A percentile compares a stretch with the other conserved stretches of the same genome.
Conservation (phyloP, 2,329 filamentous ascomycete genomes). For the Arthrobotrys sinensis region DNA sequence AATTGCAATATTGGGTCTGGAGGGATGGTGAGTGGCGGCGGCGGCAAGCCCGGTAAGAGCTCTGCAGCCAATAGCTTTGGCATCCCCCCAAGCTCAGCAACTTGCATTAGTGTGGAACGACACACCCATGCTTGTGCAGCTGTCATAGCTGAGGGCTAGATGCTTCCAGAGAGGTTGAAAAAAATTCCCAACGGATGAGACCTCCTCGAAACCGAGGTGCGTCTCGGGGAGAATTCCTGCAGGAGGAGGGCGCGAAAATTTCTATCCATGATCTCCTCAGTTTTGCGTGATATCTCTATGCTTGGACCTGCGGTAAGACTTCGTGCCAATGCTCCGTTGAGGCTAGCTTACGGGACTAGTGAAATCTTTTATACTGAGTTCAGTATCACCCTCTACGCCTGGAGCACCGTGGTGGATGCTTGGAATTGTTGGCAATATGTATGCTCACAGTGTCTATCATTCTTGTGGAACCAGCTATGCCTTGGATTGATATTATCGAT, state of each 20-base stretch:
- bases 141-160: conserved; percentile 7
- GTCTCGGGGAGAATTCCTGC: conserved; percentile 18
- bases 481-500: too few relatives aligned
- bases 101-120: conserved; percentile 36
- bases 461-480: too few relatives aligned
- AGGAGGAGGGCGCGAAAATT: neutral
- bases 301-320: neutral
- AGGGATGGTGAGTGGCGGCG: conserved; percentile 23
- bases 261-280: conserved; percentile 12
- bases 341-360: too few relatives aligned
- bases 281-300: conserved; percentile 10
- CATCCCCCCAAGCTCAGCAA: conserved; percentile 5
- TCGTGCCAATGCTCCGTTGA: too few relatives aligned
- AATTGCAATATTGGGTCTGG: conserved; percentile 10
- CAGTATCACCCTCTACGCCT: too few relatives aligned
- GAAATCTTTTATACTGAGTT: too few relatives aligned
- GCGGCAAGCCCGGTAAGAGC: conserved; percentile 21
- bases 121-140: conserved; percentile 26
- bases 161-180: conserved; percentile 10
- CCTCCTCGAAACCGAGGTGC: conserved; percentile 25
- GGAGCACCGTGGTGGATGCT: too few relatives aligned
- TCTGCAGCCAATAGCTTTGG: conserved; percentile 25
- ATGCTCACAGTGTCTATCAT: too few relatives aligned
- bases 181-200: conserved; percentile 15
- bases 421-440: too few relatives aligned